Base-by-base conservation (phyloP, 2,329 filamentous ascomycete genomes). In the Xylaria hypoxylon region DNA sequence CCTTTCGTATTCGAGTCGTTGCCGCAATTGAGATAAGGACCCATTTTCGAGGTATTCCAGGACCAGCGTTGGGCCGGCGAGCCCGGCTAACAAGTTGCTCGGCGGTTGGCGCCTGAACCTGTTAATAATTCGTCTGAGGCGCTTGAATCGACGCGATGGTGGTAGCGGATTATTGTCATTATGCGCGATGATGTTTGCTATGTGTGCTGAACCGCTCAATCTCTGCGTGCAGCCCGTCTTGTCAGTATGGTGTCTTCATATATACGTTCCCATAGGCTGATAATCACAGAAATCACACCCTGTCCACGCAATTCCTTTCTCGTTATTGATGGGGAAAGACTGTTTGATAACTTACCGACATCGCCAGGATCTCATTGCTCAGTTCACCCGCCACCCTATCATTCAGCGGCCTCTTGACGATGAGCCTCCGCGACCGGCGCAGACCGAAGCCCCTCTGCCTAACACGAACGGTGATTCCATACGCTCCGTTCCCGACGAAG, bases 31-130 rank as follows among this genome's bases (percentile, higher is more conserved):
- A 6, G 19, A 1, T n/a, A 68, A 3, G 15, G 42, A 33, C n/a
- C 61, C 68, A n/a, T 70, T 58, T 24, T 60, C 53, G 19, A 68
- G 63, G 38, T 65, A 47, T 28, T 70, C 68, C 6, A 69, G 22
- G 19, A 65, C 62, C 0, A 62, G 45, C 2, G 62, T 26, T 2
- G 64, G 66, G 2, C 59, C 64, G 1, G 10, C 7, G 13, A 70
- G 61, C 4, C 66, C 68, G 11, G 3, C 26, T 2, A 66, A 42
- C 0, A 65, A 57, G 8, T 55, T 11, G 1, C 24, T 31, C 5
- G 8, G 31, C 5, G 10, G 33, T 22, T 6, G 51, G 22, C n/a
- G 1, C 5, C 0, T 15, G 2, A 57, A 1, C 5, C 5, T 24
- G 8, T 22, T 11, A 8, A 24, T 11, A 11, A 59, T 1, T 11